Evolutionary conservation across 371 early-diverging fungal species (phyloP).

Genomic region (Zychaea mexicana): DNA sequence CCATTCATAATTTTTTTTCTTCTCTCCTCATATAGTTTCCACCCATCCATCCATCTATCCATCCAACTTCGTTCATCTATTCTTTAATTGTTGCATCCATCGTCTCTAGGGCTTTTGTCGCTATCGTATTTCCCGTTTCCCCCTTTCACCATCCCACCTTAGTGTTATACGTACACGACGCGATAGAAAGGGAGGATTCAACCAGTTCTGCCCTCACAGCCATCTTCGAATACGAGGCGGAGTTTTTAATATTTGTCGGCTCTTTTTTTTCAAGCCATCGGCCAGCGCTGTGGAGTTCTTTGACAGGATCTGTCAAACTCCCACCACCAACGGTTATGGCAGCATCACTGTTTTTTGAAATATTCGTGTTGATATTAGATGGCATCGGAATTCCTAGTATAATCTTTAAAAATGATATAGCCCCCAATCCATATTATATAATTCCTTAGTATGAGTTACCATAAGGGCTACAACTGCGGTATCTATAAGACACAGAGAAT

Average conservation of each 20-base stretch:
- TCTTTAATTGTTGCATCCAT: not conserved
- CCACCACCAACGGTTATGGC: too few species aligned
- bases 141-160: not conserved
- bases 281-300: not conserved
- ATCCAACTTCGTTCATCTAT: not conserved
- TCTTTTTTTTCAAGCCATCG: too few species aligned
- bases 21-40: not conserved
- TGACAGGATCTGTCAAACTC: too few species aligned
- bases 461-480: too few species aligned
- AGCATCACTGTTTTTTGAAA: too few species aligned
- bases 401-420: too few species aligned
- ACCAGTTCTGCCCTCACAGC: not conserved
- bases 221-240: not conserved
- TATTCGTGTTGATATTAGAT: too few species aligned
- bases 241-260: not conserved
- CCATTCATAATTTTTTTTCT: not conserved
- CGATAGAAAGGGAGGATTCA: not conserved
- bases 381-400: too few species aligned
- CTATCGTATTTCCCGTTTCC: not conserved
- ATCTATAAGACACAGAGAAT: too few species aligned
- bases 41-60: conserved; percentile 12
- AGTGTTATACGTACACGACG: not conserved
- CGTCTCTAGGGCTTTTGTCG: too few species aligned
- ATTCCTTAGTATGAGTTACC: too few species aligned
- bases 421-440: too few species aligned